Conservation (phyloP, 305 asterid genomes). For the Lippia alba region DNA sequence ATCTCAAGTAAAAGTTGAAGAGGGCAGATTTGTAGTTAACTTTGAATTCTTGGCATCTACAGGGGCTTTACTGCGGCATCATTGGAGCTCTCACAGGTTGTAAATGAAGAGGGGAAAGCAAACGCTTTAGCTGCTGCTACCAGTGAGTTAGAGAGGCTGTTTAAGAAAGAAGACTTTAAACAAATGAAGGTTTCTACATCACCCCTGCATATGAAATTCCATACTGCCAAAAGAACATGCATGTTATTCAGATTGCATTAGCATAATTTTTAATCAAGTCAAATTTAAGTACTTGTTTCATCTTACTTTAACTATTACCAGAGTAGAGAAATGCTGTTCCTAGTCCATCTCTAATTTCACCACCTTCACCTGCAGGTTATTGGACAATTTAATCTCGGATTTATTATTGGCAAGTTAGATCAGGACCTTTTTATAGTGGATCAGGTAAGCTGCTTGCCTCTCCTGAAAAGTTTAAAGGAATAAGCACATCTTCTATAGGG, state of each 20-base stretch:
- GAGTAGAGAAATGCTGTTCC: conserved; percentile 19
- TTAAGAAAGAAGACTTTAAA: conserved; percentile 85
- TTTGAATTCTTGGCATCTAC: conserved; percentile 26
- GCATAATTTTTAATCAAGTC: conserved; percentile 5
- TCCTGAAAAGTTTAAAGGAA: conserved; percentile 18
- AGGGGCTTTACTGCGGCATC: conserved; percentile 86
- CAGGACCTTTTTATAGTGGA: conserved; percentile 95
- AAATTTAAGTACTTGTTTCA: neutral
- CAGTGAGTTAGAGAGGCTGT: conserved; percentile 84
- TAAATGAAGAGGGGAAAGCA: conserved; percentile 76
- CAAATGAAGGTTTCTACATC: conserved; percentile 73
- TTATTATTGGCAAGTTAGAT: conserved; percentile 86
- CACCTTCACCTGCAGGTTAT: conserved; percentile 63
- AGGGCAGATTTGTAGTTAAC: conserved; percentile 26
- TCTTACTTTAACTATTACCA: conserved; percentile 21
- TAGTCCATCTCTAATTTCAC: conserved; percentile 30
- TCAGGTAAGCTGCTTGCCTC: conserved; percentile 69
- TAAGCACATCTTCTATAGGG: conserved; percentile 25
- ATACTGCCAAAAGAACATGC: conserved; percentile 24
- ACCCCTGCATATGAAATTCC: conserved; percentile 29
- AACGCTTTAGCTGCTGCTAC: conserved; percentile 90
- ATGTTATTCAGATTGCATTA: conserved; percentile 18
- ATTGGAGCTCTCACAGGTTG: conserved; percentile 69
- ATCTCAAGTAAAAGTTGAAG: conserved; percentile 26
- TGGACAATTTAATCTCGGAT: conserved; percentile 98